Percentiles rank a stretch among this genome's conserved stretches.
phyloP scores from a whole-genome alignment of 495 filamentous ascomycete species.

The Daldinia decipiens region DNA sequence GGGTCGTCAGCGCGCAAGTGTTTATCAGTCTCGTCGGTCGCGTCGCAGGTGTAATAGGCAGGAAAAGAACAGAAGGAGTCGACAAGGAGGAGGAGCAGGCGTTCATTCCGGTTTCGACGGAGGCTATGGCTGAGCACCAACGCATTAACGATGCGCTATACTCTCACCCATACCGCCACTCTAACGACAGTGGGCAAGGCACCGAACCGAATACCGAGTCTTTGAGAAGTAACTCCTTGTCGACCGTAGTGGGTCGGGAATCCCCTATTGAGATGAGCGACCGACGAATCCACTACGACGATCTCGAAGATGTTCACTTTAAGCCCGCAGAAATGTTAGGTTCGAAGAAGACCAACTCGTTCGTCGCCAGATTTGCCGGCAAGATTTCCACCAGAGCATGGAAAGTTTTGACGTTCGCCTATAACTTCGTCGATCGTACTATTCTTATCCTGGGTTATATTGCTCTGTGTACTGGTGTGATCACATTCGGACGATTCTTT shows the following conservation, averaged over 20 bases:
- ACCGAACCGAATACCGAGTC: slow-evolving; percentile 78
- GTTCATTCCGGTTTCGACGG: slow-evolving; percentile 75
- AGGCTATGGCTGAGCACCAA: slow-evolving; percentile 71
- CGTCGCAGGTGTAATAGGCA: slow-evolving; percentile 53
- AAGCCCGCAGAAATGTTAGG: slow-evolving; percentile 48
- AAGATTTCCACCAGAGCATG: slow-evolving; percentile 56
- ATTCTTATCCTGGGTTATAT: slow-evolving; percentile 64
- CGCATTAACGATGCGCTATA: slow-evolving; percentile 50
- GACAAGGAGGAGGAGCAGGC: slow-evolving; percentile 55
- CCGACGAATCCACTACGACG: slow-evolving; percentile 60
- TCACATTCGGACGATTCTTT: slow-evolving; percentile 66
- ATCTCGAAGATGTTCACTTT: slow-evolving; percentile 53
- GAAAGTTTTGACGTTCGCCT: slow-evolving; percentile 54
- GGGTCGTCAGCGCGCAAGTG: slow-evolving; percentile 74
- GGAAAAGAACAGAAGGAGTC: slow-evolving; percentile 21
- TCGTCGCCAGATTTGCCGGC: slow-evolving; percentile 47
- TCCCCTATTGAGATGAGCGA: slow-evolving; percentile 63
- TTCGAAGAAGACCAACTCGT: slow-evolving; percentile 44
- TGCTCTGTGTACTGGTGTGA: slow-evolving; percentile 68
- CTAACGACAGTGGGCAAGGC: slow-evolving; percentile 89
- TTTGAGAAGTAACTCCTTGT: slow-evolving; percentile 69
- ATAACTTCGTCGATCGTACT: slow-evolving; percentile 58
- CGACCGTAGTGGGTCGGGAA: slow-evolving; percentile 63
- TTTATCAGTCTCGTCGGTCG: slow-evolving; percentile 71
- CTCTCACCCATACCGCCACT: slow-evolving; percentile 70